Evolutionary conservation across 352 stramenopile genomes (phyloP), one percentile per base, ranked within the genome.

Genomic region (Elongisporangium prolatum): DNA sequence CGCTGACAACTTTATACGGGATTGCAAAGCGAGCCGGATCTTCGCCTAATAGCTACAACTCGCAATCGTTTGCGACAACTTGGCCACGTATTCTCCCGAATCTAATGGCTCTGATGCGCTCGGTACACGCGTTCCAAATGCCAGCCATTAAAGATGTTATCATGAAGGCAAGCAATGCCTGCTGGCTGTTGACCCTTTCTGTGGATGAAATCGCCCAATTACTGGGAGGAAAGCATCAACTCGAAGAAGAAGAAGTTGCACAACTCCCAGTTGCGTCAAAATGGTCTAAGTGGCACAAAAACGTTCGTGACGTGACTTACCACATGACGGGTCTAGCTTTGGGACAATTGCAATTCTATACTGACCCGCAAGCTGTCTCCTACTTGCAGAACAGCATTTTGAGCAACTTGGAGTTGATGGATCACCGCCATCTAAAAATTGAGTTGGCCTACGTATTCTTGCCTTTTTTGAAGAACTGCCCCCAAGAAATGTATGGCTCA

Each of bases 241-340:
- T 91, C 0, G 79, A 89, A 59, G 77, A 91, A 66, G 81, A 90
- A 57, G 57, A 86, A 57, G 58, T 91, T 37, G 65, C 68, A 0
- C 79, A 86, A 60, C 59, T 91, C 0, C 73, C 80, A 0, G 21
- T 40, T 1, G 72, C 66, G 0, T 73, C 80, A 0, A 86, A 75
- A 47, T 89, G 79, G 77, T 86, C 81, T 3, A 90, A 90, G 48
- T 93, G 84, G 84, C 73, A 87, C 60, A 91, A 89, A 60, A 91
- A 90, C 52, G 72, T 90, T 2, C 81, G 84, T 17, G 84, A 93
- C 59, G 81, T 91, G 52, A 72, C 68, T 37, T 93, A 90, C 54
- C 84, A 93, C 67, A 68, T 93, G 21, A 77, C 88, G 60, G 84
- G 81, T 20, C 74, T 87, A 7, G 81, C 81, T 9, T 62, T 88